phyloP scores from a whole-genome alignment of 2,329 filamentous ascomycete genomes.

The Arthrobotrys sinensis region DNA sequence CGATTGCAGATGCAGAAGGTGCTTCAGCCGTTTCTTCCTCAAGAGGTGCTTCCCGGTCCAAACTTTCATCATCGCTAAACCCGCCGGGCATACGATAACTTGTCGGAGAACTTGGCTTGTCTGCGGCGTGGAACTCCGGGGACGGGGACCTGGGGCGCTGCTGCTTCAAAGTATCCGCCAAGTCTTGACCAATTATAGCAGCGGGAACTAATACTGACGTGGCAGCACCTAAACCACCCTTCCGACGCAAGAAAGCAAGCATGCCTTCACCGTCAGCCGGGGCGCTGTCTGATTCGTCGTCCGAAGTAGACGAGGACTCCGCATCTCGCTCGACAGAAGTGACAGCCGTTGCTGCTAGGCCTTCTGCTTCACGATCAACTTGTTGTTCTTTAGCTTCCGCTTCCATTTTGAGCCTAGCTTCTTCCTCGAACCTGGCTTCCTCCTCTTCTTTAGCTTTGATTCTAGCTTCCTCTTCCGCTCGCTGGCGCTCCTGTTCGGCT shows the following conservation, averaged over 20 bases:
- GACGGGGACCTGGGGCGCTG: conserved; percentile 27
- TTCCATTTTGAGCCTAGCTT: conserved; percentile 47
- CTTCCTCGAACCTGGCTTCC: conserved; percentile 19
- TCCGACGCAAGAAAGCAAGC: conserved; percentile 51
- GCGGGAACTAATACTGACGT: conserved; percentile 55
- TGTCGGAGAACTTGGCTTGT: conserved; percentile 39
- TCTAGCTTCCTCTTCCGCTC: conserved; percentile 24
- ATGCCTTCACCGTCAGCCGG: conserved; percentile 53
- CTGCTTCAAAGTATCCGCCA: conserved; percentile 36
- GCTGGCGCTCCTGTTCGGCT: conserved; percentile 37
- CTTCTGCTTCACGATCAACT: conserved; percentile 34
- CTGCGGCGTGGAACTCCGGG: conserved; percentile 34
- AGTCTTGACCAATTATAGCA: conserved; percentile 38
- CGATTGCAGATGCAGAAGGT: conserved; percentile 8
- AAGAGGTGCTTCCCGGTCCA: conserved; percentile 23
- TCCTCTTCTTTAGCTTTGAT: conserved; percentile 27
- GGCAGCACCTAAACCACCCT: conserved; percentile 47
- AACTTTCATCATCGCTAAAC: conserved; percentile 46
- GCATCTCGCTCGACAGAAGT: conserved; percentile 39
- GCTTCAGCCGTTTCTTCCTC: conserved; percentile 15
- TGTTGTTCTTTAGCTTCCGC: conserved; percentile 35
- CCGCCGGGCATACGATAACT: conserved; percentile 49
- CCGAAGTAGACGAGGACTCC: conserved; percentile 42
- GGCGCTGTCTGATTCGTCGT: conserved; percentile 52
- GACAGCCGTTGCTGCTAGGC: conserved; percentile 41